Conservation (phyloP, 1,284 basidiomycete genomes). For the Cutaneotrichosporon cutaneum region DNA sequence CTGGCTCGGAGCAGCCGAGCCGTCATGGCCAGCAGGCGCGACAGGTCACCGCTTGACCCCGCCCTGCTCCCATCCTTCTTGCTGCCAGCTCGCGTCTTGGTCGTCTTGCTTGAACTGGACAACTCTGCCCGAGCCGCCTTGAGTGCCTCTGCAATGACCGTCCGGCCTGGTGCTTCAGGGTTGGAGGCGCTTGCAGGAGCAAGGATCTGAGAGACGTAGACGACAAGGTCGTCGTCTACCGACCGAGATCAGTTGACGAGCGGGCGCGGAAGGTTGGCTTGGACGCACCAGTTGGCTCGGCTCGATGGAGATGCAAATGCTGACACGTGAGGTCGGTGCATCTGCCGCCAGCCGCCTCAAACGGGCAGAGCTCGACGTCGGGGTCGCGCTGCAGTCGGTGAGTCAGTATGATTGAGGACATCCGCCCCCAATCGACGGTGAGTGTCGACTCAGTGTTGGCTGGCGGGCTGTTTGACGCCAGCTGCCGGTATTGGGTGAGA, state of each 20-base stretch:
- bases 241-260: slow-evolving; percentile 14
- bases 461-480: slow-evolving; percentile 15
- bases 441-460: neutral
- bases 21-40: slow-evolving; percentile 7
- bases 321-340: slow-evolving; percentile 41
- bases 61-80: neutral
- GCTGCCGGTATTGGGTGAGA: slow-evolving; percentile 40
- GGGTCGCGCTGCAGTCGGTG: slow-evolving; percentile 32
- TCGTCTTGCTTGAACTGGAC: neutral
- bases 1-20: slow-evolving; percentile 14
- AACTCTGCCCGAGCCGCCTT: slow-evolving; percentile 15
- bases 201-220: slow-evolving; percentile 28
- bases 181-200: slow-evolving; percentile 3
- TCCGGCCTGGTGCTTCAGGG: slow-evolving; percentile 3
- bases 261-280: neutral
- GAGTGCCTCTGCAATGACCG: slow-evolving; percentile 13
- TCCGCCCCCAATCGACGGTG: slow-evolving; percentile 30
- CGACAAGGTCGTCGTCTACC: slow-evolving; percentile 40
- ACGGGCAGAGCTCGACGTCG: slow-evolving; percentile 31
- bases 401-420: slow-evolving; percentile 43
- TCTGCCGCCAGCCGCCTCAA: slow-evolving; percentile 40
- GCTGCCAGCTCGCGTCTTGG: neutral
- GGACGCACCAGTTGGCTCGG: slow-evolving; percentile 38
- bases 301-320: slow-evolving; percentile 36
- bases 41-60: neutral